Base-by-base conservation (phyloP, 2,329 filamentous ascomycete genomes). In the Ophiostoma sp. region DNA sequence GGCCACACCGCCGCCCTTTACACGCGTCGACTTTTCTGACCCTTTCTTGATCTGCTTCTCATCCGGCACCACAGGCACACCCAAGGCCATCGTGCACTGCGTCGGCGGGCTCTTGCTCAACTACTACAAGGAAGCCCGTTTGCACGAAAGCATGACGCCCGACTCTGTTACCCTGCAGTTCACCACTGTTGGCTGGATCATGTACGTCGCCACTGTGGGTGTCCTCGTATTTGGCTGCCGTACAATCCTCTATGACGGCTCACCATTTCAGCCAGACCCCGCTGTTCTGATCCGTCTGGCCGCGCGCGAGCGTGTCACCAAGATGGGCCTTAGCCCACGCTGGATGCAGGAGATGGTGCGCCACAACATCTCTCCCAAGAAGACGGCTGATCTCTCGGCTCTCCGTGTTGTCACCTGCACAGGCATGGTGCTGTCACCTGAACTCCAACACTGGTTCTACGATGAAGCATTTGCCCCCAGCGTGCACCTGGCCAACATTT, bases 51-150 rank as follows among this genome's bases (percentile, higher is more conserved):
- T 96, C 48, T 91, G 90, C 71, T 96, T 93, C 73, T 91, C 90
- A 0, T 91, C 89, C 1, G 92, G 92, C 1, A 96, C 92, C 7
- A 96, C 93, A 0, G 92, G 93, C 4, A 87, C 86, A 27, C 93
- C 93, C 15, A 96, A 96, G 76, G 93, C 91, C 71, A 95, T 96
- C 73, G 91, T 94, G 2, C 93, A 96, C 77, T 89, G 87, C 1
- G 85, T 87, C 1, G 90, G 90, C 3, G 89, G 89, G 0, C 80
- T 86, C 1, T 78, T 91, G 39, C 73, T 92, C 33, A 83, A 78
- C 73, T 75, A 76, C 17, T 76, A 74, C 72, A 86, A 94, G 76
- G 92, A 96, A 77, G 81, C 80, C 0, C 78, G 77, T 2, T 77
- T 87, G 35, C 84, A 87, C 75, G 81, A 84, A 67, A 79, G 81